phyloP scores from a whole-genome alignment of 192 early-diverging fungal species.

The Chytriomyces hyalinus region DNA sequence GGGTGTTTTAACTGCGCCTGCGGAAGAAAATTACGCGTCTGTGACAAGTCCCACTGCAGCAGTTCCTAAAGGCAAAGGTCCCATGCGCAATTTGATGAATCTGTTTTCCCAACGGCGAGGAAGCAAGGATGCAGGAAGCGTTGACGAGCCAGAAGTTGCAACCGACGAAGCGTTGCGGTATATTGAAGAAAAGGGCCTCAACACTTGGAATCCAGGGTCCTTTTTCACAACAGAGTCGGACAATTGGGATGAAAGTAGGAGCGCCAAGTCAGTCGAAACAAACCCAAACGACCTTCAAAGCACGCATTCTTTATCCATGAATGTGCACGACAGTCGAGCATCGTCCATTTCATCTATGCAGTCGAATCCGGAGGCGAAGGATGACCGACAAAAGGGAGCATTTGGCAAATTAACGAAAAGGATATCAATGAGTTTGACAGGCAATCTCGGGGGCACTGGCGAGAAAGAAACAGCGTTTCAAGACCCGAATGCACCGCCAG shows the following conservation, averaged over 20 bases:
- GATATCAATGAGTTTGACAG: not conserved
- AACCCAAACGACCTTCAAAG: not conserved
- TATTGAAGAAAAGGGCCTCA: conserved; percentile 15
- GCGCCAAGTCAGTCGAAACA: not conserved
- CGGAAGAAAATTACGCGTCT: not conserved
- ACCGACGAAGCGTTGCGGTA: conserved; percentile 1
- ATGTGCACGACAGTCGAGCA: not conserved
- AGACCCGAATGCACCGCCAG: not conserved
- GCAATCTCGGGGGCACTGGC: not conserved
- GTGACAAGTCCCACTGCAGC: not conserved
- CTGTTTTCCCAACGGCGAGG: not conserved
- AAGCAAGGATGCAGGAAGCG: not conserved
- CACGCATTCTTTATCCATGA: not conserved
- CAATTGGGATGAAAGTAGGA: conserved; percentile 11
- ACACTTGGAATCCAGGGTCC: not conserved
- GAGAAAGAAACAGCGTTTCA: not conserved
- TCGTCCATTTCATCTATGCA: not conserved
- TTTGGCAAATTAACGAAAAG: not conserved
- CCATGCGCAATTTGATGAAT: not conserved
- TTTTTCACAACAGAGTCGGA: not conserved
- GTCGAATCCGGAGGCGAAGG: not conserved
- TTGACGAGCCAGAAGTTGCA: not conserved
- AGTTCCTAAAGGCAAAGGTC: not conserved
- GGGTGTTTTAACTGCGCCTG: not conserved
- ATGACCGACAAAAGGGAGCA: not conserved